These are phyloP conservation scores for Prunus mongolica DNA, from an alignment of 306 rosid genomes.

Conservation along the genomic window DNA sequence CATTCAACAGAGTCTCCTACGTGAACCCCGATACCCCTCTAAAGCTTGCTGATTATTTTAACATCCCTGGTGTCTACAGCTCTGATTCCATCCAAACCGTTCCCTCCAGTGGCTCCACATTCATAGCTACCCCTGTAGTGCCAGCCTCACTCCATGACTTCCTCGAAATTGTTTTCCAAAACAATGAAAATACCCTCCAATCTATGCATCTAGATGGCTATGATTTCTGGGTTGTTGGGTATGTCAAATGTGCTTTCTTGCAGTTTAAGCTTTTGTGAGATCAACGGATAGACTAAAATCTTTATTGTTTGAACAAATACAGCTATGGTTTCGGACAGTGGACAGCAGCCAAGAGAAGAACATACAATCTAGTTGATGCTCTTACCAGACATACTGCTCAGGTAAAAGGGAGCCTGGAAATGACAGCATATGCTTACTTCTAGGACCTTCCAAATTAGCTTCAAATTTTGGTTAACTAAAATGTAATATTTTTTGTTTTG, in stretches of 20 bases:
- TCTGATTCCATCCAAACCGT: constrained; percentile 46
- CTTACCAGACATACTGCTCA: constrained; percentile 91
- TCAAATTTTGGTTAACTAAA: neutral
- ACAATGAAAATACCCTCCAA: constrained; percentile 68
- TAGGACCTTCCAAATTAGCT: neutral
- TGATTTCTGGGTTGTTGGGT: constrained; percentile 98
- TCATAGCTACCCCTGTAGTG: constrained; percentile 57
- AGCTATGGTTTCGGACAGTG: constrained; percentile 78
- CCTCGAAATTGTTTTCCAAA: constrained; percentile 81
- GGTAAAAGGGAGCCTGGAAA: constrained; percentile 32
- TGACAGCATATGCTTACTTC: neutral
- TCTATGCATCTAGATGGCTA: constrained; percentile 97
- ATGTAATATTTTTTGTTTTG: neutral
- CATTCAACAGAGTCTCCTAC: constrained; percentile 70
- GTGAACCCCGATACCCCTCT: constrained; percentile 84
- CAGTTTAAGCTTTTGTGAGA: neutral
- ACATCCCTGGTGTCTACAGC: constrained; percentile 74
- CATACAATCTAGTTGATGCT: constrained; percentile 80
- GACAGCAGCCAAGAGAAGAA: constrained; percentile 53
- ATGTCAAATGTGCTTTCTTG: constrained; percentile 24
- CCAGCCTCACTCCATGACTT: constrained; percentile 68
- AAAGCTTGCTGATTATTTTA: constrained; percentile 94
- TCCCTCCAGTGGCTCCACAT: constrained; percentile 57
- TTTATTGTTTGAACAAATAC: constrained; percentile 26
- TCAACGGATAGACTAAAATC: neutral